Conservation (phyloP, 2,329 filamentous ascomycete species). For the Claviceps sp. region DNA sequence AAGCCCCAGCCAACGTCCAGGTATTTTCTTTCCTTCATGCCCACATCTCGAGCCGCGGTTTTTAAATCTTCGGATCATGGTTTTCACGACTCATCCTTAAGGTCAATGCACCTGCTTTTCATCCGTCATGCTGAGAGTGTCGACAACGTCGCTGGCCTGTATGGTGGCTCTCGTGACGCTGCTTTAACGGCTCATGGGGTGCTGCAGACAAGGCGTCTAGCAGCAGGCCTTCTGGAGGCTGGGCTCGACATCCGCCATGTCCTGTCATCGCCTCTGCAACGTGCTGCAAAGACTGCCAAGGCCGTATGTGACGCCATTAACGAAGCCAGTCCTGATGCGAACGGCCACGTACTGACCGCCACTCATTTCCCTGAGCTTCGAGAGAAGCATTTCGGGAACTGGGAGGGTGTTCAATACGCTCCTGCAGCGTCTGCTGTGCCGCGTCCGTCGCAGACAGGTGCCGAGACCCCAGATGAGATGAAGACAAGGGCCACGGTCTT, state of each 20-base stretch:
- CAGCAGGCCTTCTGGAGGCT: slow-evolving; percentile 38
- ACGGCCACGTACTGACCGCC: slow-evolving; percentile 7
- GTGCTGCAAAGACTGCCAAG: slow-evolving; percentile 59
- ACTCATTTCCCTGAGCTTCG: slow-evolving; percentile 35
- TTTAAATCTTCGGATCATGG: background rate
- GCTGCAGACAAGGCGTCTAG: slow-evolving; percentile 63
- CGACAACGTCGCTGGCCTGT: slow-evolving; percentile 70
- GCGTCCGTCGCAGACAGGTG: slow-evolving; percentile 27
- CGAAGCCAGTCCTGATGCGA: slow-evolving; percentile 3
- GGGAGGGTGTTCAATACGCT: slow-evolving; percentile 51
- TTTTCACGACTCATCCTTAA: background rate
- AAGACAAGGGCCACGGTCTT: slow-evolving; percentile 50
- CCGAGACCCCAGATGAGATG: slow-evolving; percentile 60
- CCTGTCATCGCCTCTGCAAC: slow-evolving; percentile 66
- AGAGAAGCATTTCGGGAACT: slow-evolving; percentile 62
- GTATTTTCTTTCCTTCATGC: background rate
- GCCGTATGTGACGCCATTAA: slow-evolving; percentile 47
- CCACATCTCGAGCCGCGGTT: background rate
- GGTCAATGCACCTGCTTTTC: slow-evolving; percentile 44
- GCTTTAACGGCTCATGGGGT: slow-evolving; percentile 69
- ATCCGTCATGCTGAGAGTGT: slow-evolving; percentile 84
- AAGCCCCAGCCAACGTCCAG: background rate
- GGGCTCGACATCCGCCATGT: slow-evolving; percentile 39
- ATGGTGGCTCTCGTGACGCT: slow-evolving; percentile 71
- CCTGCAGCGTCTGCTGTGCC: slow-evolving; percentile 11